phyloP scores from a whole-genome alignment of 1,284 basidiomycete species.

The Tausonia pullulans region DNA sequence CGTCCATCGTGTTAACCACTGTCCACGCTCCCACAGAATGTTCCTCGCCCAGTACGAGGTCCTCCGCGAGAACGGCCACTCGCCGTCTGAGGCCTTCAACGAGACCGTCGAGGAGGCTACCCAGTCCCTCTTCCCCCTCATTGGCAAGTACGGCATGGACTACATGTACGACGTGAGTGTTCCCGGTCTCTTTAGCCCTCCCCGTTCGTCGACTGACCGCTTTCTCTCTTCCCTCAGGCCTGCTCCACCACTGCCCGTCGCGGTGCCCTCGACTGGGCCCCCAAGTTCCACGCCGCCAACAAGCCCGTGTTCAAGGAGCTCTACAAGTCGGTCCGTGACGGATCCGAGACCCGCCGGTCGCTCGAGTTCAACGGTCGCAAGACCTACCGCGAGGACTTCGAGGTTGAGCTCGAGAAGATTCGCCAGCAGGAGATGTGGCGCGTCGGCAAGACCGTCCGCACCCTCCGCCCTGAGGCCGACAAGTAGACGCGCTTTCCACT shows the following conservation, averaged over 20 bases:
- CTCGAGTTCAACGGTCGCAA: constrained; percentile 89
- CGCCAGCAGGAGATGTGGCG: constrained; percentile 97
- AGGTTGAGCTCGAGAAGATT: constrained; percentile 88
- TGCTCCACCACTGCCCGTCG: constrained; percentile 99
- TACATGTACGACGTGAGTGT: constrained; percentile 75
- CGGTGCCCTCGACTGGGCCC: constrained; percentile 99
- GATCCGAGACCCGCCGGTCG: constrained; percentile 91
- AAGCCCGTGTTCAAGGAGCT: constrained; percentile 84
- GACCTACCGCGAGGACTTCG: constrained; percentile 90
- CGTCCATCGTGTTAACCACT: background rate
- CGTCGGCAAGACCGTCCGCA: constrained; percentile 56
- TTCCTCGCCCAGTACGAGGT: constrained; percentile 99
- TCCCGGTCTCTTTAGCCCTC: background rate
- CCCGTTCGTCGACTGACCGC: background rate
- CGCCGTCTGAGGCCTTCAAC: constrained; percentile 97
- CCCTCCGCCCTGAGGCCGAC: no score
- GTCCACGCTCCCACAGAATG: constrained; percentile 66
- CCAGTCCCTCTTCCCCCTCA: constrained; percentile 93
- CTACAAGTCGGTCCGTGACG: constrained; percentile 88
- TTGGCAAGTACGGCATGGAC: constrained; percentile 96
- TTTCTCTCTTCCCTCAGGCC: constrained; percentile 36
- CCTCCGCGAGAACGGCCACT: constrained; percentile 95
- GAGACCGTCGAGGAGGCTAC: constrained; percentile 99
- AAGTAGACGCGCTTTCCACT: no score
- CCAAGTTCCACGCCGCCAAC: constrained; percentile 60